Percentiles rank a stretch among this genome's conserved stretches.
Evolutionary conservation across 2,329 filamentous ascomycete genomes (phyloP).

Genomic region (Plenodomus lindquistii): DNA sequence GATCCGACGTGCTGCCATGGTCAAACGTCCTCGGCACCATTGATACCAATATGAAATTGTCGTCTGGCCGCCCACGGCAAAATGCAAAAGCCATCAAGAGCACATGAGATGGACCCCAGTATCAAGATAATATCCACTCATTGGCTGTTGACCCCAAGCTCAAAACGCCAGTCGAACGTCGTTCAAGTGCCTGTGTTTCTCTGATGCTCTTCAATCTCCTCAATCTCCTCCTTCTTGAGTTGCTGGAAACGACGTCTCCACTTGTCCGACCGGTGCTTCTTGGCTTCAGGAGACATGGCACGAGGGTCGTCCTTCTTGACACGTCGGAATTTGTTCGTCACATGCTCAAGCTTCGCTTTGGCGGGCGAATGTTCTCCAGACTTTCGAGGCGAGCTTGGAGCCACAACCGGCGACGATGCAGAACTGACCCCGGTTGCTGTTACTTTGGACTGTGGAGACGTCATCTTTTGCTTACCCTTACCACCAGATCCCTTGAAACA

Average conservation of each 20-base stretch:
- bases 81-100: too few species aligned
- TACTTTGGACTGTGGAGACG: conserved; percentile 28
- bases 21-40: too few species aligned
- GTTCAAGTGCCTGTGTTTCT: conserved; percentile 12
- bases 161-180: neutral
- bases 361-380: conserved; percentile 47
- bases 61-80: too few species aligned
- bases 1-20: too few species aligned
- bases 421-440: conserved; percentile 13
- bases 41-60: too few species aligned
- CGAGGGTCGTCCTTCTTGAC: conserved; percentile 43
- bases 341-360: conserved; percentile 52
- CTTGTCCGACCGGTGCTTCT: conserved; percentile 38
- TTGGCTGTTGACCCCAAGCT: neutral
- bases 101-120: too few species aligned
- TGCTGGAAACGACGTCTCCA: conserved; percentile 43
- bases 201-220: conserved; percentile 32
- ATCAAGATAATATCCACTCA: too few species aligned
- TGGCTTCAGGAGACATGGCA: conserved; percentile 43
- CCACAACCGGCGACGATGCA: conserved; percentile 29
- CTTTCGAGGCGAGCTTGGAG: conserved; percentile 40
- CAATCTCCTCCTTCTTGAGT: conserved; percentile 35
- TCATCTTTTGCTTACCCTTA: conserved; percentile 38
- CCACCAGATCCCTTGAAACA: conserved; percentile 36
- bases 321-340: conserved; percentile 51